Evolutionary conservation across 2,329 filamentous ascomycete genomes (phyloP).

Genomic region (Elsinoe australis): DNA sequence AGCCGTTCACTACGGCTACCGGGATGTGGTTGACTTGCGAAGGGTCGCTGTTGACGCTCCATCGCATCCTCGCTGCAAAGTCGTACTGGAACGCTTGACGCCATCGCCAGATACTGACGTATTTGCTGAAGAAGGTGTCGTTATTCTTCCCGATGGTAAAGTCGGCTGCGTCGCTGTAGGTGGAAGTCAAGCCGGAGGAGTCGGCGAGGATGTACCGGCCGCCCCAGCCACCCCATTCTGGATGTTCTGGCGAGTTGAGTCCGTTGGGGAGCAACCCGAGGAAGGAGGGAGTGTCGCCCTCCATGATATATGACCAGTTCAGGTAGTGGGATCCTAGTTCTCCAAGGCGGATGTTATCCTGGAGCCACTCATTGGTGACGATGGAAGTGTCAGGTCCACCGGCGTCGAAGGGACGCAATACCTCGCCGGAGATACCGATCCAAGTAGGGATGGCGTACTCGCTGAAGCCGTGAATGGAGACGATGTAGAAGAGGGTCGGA

Average conservation of each 20-base stretch:
- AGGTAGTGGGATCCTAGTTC: constrained; percentile 37
- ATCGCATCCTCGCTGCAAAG: constrained; percentile 44
- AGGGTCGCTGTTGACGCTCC: constrained; percentile 35
- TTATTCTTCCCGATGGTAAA: constrained; percentile 31
- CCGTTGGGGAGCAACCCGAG: constrained; percentile 45
- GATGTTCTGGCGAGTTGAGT: constrained; percentile 39
- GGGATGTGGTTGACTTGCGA: constrained; percentile 42
- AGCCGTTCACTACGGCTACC: constrained; percentile 39
- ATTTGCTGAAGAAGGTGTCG: constrained; percentile 35
- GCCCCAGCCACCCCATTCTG: constrained; percentile 45
- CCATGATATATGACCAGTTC: constrained; percentile 45
- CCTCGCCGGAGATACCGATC: constrained; percentile 46
- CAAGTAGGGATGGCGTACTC: constrained; percentile 35
- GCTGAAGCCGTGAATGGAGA: constrained; percentile 50
- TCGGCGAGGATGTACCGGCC: constrained; percentile 39
- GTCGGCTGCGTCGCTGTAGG: constrained; percentile 35
- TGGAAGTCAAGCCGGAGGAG: constrained; percentile 29
- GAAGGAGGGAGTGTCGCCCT: constrained; percentile 48
- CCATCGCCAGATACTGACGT: constrained; percentile 50
- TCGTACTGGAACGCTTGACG: constrained; percentile 46
- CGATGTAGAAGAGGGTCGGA: constrained; percentile 50
- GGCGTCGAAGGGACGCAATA: constrained; percentile 41
- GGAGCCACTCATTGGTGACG: constrained; percentile 46
- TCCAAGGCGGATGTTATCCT: constrained; percentile 47
- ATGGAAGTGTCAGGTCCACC: constrained; percentile 44